phyloP scores from a whole-genome alignment of 2,329 filamentous ascomycete species.

The Blastomyces silverae region DNA sequence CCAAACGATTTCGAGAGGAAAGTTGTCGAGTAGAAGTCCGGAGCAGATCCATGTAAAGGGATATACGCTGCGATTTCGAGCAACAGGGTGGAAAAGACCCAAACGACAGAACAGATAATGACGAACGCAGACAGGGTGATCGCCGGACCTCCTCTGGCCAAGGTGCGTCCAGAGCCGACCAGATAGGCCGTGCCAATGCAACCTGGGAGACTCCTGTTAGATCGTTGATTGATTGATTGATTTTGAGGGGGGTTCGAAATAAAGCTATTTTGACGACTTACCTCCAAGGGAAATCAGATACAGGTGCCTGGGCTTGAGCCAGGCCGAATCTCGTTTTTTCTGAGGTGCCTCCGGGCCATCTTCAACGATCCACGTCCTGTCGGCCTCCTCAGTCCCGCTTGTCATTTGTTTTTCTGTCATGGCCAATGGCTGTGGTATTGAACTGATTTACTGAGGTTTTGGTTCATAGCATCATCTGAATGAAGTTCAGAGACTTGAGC shows the following conservation, averaged over 20 bases:
- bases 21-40: conserved; percentile 14
- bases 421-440: neutral
- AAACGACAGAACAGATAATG: conserved; percentile 13
- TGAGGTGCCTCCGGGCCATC: neutral
- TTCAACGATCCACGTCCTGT: neutral
- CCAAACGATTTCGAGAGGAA: conserved; percentile 31
- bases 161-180: conserved; percentile 13
- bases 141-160: conserved; percentile 10
- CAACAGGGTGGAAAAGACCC: conserved; percentile 12
- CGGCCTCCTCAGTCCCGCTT: neutral
- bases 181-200: conserved; percentile 13
- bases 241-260: neutral
- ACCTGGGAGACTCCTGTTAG: neutral
- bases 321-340: neutral
- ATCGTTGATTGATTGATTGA: neutral
- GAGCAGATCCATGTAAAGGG: conserved; percentile 15
- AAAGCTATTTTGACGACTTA: neutral
- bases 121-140: conserved; percentile 7
- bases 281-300: conserved; percentile 12
- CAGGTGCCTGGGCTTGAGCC: conserved; percentile 3
- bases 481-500: neutral
- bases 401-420: neutral
- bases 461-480: neutral
- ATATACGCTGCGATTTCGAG: conserved; percentile 17
- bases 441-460: neutral